phyloP scores from a whole-genome alignment of 1,139 yeast species.

The Debaryomyces sp. region DNA sequence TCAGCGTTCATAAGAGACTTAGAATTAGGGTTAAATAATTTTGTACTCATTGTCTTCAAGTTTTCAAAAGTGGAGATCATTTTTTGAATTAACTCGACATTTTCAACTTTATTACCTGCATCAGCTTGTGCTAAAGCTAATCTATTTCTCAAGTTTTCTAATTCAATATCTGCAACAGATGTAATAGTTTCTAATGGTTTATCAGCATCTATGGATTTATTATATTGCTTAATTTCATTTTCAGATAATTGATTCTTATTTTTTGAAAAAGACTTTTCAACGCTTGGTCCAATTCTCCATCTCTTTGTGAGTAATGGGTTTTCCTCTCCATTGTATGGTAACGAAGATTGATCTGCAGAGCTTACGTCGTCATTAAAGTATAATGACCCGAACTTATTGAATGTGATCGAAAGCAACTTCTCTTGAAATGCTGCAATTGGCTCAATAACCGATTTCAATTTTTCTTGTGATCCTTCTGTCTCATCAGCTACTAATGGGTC shows the following conservation, averaged over 20 bases:
- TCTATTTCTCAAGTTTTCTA: conserved; percentile 62
- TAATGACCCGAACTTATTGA: conserved; percentile 78
- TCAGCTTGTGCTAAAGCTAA: conserved; percentile 59
- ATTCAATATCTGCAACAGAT: conserved; percentile 67
- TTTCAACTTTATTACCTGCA: conserved; percentile 46
- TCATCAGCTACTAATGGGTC: conserved; percentile 64
- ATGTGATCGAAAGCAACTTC: conserved; percentile 52
- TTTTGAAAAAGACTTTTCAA: conserved; percentile 77
- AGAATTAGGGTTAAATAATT: conserved; percentile 54
- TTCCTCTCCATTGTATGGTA: conserved; percentile 70
- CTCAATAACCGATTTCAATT: conserved; percentile 57
- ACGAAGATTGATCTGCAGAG: conserved; percentile 37
- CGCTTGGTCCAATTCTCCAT: conserved; percentile 92
- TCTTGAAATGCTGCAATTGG: conserved; percentile 66
- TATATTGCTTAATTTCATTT: conserved; percentile 45
- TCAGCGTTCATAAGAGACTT: conserved; percentile 58
- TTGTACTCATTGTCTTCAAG: conserved; percentile 55
- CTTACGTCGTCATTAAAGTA: conserved; percentile 70
- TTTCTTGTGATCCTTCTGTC: conserved; percentile 38
- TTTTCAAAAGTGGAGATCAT: conserved; percentile 63
- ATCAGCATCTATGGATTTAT: conserved; percentile 77
- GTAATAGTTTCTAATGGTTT: conserved; percentile 62
- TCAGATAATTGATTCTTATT: conserved; percentile 54
- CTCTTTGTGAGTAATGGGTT: conserved; percentile 57
- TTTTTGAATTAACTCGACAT: conserved; percentile 43